A percentile compares a stretch with the other conserved stretches of the same genome.
Conservation (phyloP, 1,139 yeast genomes). For the Pichia sp. region DNA sequence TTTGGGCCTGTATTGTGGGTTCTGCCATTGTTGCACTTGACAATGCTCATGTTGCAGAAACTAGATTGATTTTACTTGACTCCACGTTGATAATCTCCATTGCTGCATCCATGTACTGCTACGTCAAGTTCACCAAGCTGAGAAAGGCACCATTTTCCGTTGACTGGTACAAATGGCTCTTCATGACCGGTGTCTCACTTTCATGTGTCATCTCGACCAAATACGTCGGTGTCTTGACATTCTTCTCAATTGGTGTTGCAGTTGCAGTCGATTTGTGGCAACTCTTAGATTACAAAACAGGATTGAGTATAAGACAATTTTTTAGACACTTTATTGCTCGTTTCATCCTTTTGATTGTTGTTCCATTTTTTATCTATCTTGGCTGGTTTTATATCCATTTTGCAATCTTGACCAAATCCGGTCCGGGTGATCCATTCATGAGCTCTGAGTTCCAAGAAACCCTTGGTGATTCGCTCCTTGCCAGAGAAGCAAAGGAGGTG, state of each 20-base stretch:
- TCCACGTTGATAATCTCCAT: slow-evolving; percentile 81
- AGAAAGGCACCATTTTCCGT: slow-evolving; percentile 61
- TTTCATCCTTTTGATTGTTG: slow-evolving; percentile 61
- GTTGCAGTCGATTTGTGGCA: slow-evolving; percentile 85
- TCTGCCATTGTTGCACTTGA: slow-evolving; percentile 79
- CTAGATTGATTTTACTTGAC: slow-evolving; percentile 85
- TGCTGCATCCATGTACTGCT: slow-evolving; percentile 72
- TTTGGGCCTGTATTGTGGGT: slow-evolving; percentile 76
- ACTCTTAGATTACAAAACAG: slow-evolving; percentile 66
- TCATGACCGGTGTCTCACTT: slow-evolving; percentile 74
- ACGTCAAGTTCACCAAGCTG: slow-evolving; percentile 72
- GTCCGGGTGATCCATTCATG: slow-evolving; percentile 96
- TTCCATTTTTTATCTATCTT: slow-evolving; percentile 79
- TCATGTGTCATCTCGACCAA: slow-evolving; percentile 92
- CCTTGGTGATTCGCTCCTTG: slow-evolving; percentile 74
- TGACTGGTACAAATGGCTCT: slow-evolving; percentile 87
- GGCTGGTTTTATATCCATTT: slow-evolving; percentile 96
- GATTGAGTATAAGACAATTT: slow-evolving; percentile 57
- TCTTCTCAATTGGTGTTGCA: slow-evolving; percentile 79
- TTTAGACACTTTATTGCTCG: slow-evolving; percentile 74
- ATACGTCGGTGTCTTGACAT: slow-evolving; percentile 92
- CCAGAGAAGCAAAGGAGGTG: slow-evolving; percentile 65
- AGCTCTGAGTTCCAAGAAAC: slow-evolving; percentile 90
- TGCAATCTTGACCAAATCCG: slow-evolving; percentile 72
- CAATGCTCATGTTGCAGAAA: slow-evolving; percentile 89